phyloP scores from a whole-genome alignment of 352 stramenopile genomes.

The Pythium phragmitis region DNA sequence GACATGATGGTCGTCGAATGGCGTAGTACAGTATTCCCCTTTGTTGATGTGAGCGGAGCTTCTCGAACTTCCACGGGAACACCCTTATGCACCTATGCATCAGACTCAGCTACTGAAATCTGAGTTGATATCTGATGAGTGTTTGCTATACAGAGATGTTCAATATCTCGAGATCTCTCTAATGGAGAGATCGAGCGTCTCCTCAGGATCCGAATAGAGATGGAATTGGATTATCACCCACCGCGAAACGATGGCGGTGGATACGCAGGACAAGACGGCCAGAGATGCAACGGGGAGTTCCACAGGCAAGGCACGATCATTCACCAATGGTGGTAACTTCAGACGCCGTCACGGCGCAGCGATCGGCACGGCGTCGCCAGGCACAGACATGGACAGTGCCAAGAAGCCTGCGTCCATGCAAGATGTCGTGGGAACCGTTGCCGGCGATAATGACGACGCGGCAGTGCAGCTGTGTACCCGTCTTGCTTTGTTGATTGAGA shows the following conservation, averaged over 20 bases:
- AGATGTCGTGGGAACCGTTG: neutral
- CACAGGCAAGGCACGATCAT: neutral
- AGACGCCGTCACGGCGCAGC: conserved; percentile 8
- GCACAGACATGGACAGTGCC: neutral
- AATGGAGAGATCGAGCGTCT: conserved; percentile 17
- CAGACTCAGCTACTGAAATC: conserved; percentile 10
- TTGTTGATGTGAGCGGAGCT: neutral
- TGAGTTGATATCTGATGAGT: conserved; percentile 3
- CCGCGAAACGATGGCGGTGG: conserved; percentile 3
- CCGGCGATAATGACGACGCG: neutral
- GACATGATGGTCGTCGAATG: conserved; percentile 25
- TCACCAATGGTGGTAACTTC: neutral
- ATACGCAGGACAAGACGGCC: conserved; percentile 2
- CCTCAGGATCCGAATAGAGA: conserved; percentile 5
- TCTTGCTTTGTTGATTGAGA: conserved; percentile 44
- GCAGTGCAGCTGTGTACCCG: neutral
- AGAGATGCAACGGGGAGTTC: neutral
- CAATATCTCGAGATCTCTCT: conserved; percentile 1
- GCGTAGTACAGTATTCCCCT: neutral
- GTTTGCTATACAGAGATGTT: conserved; percentile 9
- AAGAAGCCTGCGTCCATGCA: neutral
- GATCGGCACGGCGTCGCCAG: neutral
- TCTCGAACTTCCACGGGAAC: conserved; percentile 24
- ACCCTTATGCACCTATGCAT: neutral
- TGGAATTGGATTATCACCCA: neutral